These are phyloP conservation scores for Saccharata proteae DNA, from an alignment of 2,329 filamentous ascomycete species.

Conservation along the genomic window DNA sequence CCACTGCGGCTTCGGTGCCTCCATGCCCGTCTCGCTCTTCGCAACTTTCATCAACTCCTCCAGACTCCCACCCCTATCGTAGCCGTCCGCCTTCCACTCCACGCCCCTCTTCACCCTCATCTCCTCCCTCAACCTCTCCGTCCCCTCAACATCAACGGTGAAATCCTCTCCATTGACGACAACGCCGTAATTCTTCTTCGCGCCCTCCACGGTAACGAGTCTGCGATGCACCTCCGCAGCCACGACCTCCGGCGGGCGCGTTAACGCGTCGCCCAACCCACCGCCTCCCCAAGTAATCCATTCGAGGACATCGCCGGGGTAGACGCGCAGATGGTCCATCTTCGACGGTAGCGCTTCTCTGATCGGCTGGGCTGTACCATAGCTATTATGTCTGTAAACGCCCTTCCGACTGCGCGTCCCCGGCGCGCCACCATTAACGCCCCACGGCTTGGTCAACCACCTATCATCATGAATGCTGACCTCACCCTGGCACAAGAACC, in stretches of 20 bases:
- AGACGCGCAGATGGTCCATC: slow-evolving; percentile 35
- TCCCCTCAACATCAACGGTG: slow-evolving; percentile 25
- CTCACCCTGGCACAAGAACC: slow-evolving; percentile 34
- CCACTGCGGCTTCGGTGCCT: slow-evolving; percentile 33
- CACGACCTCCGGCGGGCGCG: slow-evolving; percentile 31
- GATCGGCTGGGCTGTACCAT: slow-evolving; percentile 14
- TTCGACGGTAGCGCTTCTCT: slow-evolving; percentile 28
- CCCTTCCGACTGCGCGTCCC: slow-evolving; percentile 32
- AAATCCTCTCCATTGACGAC: slow-evolving; percentile 26
- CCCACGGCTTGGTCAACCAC: slow-evolving; percentile 40
- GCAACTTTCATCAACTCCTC: slow-evolving; percentile 25
- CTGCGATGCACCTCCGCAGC: slow-evolving; percentile 34
- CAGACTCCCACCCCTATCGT: slow-evolving; percentile 33
- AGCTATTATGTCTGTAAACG: slow-evolving; percentile 29
- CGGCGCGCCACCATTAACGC: slow-evolving; percentile 34
- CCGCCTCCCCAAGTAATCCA: slow-evolving; percentile 41
- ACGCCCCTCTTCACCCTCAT: slow-evolving; percentile 17
- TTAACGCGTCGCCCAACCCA: slow-evolving; percentile 36
- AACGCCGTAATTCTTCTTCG: slow-evolving; percentile 33
- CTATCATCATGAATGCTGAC: slow-evolving; percentile 38
- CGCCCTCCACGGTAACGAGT: slow-evolving; percentile 32
- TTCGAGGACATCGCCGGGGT: slow-evolving; percentile 36
- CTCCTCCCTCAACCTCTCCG: slow-evolving; percentile 21
- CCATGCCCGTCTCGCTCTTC: slow-evolving; percentile 31
- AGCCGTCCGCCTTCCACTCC: slow-evolving; percentile 16